phyloP scores from a whole-genome alignment of 1,284 basidiomycete genomes.

The Cutaneotrichosporon sp. region DNA sequence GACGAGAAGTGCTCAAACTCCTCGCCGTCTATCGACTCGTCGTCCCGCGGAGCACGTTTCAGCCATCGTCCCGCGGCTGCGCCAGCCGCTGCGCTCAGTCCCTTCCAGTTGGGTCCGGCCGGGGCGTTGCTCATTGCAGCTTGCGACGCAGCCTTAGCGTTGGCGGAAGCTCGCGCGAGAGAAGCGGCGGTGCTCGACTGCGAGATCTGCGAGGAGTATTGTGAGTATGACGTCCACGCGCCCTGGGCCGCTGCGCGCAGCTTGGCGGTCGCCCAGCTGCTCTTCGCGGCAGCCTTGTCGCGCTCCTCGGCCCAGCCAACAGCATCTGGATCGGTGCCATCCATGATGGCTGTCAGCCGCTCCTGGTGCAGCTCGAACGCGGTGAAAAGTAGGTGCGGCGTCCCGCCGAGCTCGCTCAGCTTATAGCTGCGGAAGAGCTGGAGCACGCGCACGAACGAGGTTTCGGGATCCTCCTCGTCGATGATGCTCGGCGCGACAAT shows the following conservation, averaged over 20 bases:
- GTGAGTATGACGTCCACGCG: constrained; percentile 25
- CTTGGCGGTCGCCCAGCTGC: constrained; percentile 21
- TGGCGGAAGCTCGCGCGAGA: constrained; percentile 30
- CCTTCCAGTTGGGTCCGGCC: constrained; percentile 22
- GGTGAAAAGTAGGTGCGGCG: constrained; percentile 32
- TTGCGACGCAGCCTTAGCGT: constrained; percentile 33
- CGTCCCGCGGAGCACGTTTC: constrained; percentile 15
- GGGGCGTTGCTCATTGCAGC: constrained; percentile 26
- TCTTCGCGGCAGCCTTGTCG: constrained; percentile 14
- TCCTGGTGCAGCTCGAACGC: constrained; percentile 38
- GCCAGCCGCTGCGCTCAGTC: constrained; percentile 20
- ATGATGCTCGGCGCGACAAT: constrained; percentile 7
- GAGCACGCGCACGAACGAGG: constrained; percentile 32
- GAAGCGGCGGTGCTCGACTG: constrained; percentile 31
- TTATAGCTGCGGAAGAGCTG: constrained; percentile 37
- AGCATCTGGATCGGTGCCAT: constrained; percentile 34
- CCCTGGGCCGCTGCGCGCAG: constrained; percentile 16
- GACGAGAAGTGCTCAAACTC: constrained; percentile 23
- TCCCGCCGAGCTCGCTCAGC: constrained; percentile 34
- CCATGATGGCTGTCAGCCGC: constrained; percentile 26
- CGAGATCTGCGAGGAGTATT: constrained; percentile 15
- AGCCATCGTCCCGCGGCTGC: constrained; percentile 3
- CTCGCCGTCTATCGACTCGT: constrained; percentile 21
- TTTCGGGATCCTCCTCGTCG: constrained; percentile 30
- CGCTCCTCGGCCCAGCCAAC: constrained; percentile 21